Evolutionary conservation across 2,329 filamentous ascomycete genomes (phyloP).

Genomic region (Cordyceps sp.): DNA sequence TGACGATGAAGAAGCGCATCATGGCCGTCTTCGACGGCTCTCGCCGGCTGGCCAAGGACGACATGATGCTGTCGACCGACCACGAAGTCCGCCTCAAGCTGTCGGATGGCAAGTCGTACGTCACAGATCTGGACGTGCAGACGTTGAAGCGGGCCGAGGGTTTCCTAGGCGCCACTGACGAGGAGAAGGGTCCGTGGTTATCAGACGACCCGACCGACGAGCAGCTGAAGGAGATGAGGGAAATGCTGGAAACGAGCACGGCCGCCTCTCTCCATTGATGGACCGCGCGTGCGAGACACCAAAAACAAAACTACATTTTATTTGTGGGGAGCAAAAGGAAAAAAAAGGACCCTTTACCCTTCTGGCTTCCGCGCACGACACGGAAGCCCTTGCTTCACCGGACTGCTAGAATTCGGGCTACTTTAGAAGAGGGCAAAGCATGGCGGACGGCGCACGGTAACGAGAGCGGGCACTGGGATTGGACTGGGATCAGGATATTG

Average conservation of each 20-base stretch:
- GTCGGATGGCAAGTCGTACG: conserved; percentile 58
- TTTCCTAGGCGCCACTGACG: conserved; percentile 61
- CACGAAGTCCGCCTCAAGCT: conserved; percentile 83
- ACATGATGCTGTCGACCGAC: conserved; percentile 95
- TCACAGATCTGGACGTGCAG: conserved; percentile 86
- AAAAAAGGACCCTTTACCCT: neutral
- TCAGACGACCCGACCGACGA: conserved; percentile 52
- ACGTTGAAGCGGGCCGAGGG: conserved; percentile 79
- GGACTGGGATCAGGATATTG: no score
- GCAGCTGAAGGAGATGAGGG: conserved; percentile 43
- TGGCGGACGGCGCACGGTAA: conserved; percentile 12
- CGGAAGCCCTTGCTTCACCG: neutral
- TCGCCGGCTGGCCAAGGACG: conserved; percentile 85
- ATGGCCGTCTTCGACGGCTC: conserved; percentile 82
- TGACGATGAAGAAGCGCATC: conserved; percentile 97
- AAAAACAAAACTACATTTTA: neutral
- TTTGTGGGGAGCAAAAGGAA: neutral
- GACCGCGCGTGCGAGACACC: neutral
- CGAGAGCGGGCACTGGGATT: neutral
- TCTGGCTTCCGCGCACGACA: neutral
- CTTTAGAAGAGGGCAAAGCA: conserved; percentile 8
- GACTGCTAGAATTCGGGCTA: conserved; percentile 1
- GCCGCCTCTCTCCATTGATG: conserved; percentile 5
- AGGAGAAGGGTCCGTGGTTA: conserved; percentile 78
- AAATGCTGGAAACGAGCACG: conserved; percentile 22